phyloP scores from a whole-genome alignment of 163 green algal genomes.

The Chlorella variabilis region DNA sequence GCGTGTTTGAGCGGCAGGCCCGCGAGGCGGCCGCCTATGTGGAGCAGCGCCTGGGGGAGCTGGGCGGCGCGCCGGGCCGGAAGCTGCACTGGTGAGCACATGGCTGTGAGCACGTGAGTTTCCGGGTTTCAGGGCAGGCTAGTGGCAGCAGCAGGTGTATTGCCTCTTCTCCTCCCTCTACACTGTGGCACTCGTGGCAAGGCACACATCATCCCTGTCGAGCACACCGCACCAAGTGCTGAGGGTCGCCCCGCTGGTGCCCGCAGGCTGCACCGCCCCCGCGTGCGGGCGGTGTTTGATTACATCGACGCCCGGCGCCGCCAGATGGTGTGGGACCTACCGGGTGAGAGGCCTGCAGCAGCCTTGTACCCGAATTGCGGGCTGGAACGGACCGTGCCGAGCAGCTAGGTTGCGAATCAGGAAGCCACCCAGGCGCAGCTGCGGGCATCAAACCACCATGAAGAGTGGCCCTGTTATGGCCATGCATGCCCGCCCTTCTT shows the following conservation, averaged over 20 bases:
- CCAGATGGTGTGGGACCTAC: slow-evolving; percentile 32
- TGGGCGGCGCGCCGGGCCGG: slow-evolving; percentile 5
- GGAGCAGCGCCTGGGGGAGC: background rate
- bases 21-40: slow-evolving; percentile 14
- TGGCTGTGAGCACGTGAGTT: background rate
- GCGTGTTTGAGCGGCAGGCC: slow-evolving; percentile 34
- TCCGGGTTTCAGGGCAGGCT: background rate
- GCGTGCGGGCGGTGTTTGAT: slow-evolving; percentile 9
- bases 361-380: too few species aligned
- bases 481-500: too few species aligned
- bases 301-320: slow-evolving; percentile 1
- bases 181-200: too few species aligned
- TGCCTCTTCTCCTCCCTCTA: too few species aligned
- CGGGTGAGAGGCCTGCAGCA: background rate
- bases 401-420: too few species aligned
- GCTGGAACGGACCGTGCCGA: too few species aligned
- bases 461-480: too few species aligned
- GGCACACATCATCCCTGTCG: too few species aligned
- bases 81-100: slow-evolving; percentile 35
- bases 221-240: too few species aligned
- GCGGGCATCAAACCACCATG: too few species aligned
- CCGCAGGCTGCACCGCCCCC: slow-evolving; percentile 39
- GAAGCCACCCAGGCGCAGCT: too few species aligned
- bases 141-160: background rate
- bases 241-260: too few species aligned